These are phyloP conservation scores for Radiomyces spectabilis DNA, from an alignment of 192 early-diverging fungal species.

Conservation along the genomic window DNA sequence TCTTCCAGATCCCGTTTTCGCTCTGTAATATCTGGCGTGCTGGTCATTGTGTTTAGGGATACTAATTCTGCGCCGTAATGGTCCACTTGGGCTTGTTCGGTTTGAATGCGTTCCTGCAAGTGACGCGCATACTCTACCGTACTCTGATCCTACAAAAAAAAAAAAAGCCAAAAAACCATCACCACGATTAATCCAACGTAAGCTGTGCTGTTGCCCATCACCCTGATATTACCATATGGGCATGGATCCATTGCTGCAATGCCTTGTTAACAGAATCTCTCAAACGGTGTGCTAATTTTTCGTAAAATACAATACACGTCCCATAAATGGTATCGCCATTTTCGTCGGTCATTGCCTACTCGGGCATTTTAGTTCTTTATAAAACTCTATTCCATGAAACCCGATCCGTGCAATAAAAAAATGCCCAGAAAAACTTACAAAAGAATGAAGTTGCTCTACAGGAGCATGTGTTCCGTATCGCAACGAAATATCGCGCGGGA, in stretches of 20 bases:
- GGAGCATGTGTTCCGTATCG: slow-evolving; percentile 15
- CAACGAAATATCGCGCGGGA: slow-evolving; percentile 25
- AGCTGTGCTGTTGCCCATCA: too few relatives aligned
- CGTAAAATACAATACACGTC: slow-evolving; percentile 20
- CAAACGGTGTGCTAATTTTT: slow-evolving; percentile 7
- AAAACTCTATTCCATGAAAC: not conserved
- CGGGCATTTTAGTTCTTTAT: not conserved
- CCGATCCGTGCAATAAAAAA: too few relatives aligned
- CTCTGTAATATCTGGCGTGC: slow-evolving; percentile 10
- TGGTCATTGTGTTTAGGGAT: not conserved
- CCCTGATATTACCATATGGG: slow-evolving; percentile 10
- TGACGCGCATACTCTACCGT: slow-evolving; percentile 27
- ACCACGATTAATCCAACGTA: not conserved
- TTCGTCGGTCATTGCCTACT: slow-evolving; percentile 27
- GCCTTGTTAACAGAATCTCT: slow-evolving; percentile 7
- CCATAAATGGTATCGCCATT: slow-evolving; percentile 18
- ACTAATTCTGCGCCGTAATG: not conserved
- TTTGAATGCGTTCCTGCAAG: slow-evolving; percentile 18
- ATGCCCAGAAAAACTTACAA: slow-evolving; percentile 9
- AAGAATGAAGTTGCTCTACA: slow-evolving; percentile 19
- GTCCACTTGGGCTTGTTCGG: slow-evolving; percentile 9
- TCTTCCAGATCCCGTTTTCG: slow-evolving; percentile 43
- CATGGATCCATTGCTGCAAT: slow-evolving; percentile 9
- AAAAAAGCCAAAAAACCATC: not conserved
- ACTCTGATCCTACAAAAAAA: slow-evolving; percentile 6